These are phyloP conservation scores for Corylus americana DNA, from an alignment of 306 rosid genomes.

Conservation along the genomic window DNA sequence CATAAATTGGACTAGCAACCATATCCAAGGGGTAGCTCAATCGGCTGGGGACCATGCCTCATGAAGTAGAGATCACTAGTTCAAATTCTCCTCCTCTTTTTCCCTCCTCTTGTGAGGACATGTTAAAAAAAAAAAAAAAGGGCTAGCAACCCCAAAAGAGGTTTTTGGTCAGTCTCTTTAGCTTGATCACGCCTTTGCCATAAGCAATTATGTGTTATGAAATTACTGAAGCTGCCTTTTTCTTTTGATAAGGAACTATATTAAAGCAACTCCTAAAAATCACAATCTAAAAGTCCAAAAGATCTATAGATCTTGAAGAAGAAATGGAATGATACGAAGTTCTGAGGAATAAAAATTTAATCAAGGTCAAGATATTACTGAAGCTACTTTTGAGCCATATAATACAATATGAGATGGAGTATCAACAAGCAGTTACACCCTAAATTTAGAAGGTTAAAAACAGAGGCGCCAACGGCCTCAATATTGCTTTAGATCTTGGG, in stretches of 20 bases:
- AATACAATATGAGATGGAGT: slow-evolving; percentile 16
- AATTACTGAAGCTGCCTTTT: neutral
- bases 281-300: neutral
- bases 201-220: neutral
- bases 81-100: too few species aligned
- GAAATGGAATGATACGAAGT: neutral
- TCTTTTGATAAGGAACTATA: neutral
- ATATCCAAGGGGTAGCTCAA: too few species aligned
- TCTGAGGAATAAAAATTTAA: neutral
- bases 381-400: slow-evolving; percentile 3
- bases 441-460: neutral
- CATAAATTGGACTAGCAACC: too few species aligned
- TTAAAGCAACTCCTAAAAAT: neutral
- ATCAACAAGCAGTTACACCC: slow-evolving; percentile 16
- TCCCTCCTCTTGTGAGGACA: too few species aligned
- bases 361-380: neutral
- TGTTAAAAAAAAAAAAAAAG: too few species aligned
- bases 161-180: too few species aligned
- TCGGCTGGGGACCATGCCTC: too few species aligned
- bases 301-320: neutral
- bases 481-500: neutral
- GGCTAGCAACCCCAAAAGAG: neutral
- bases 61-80: too few species aligned
- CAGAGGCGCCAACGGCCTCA: neutral
- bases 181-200: neutral